Evolutionary conservation across 2,329 filamentous ascomycete species (phyloP), one percentile per base, ranked within the genome.

Genomic region (Rugonectria rugulosa): DNA sequence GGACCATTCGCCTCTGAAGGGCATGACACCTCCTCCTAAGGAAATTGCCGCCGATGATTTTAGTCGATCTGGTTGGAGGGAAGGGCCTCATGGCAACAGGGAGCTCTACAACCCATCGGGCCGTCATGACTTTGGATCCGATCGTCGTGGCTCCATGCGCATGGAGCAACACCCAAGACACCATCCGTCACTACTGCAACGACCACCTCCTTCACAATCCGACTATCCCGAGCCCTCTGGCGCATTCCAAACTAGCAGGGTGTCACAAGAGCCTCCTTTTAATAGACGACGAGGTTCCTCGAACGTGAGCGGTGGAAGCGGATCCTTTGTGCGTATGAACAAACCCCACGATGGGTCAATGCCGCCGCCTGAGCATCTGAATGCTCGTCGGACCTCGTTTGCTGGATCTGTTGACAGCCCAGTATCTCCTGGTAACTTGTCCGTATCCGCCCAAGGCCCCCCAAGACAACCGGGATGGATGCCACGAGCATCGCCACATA

Each of bases 41-140:
- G 93, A 98, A 70, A 96, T 97, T 60, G 91, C 92, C 6, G 90
- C 93, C 0, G 95, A 98, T 72, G 94, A 97, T 63, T 98, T 97
- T 69, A 96, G 89, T 71, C 85, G 95, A 59, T 86, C 88, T 47
- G 84, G 88, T 27, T 96, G 91, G 88, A 84, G 90, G 67, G 92
- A 97, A 59, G 84, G 87, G 5, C 80, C 79, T 1, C 80, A 83
- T 52, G 80, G 82, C 10, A 87, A 85, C 59, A 82, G 90, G 53
- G 93, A 98, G 72, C 79, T 98, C 0, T 98, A 88, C 77, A 97
- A 98, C 71, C 96, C 94, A n/a, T 97, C 92, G 49, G 94, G 94
- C 15, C 88, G 92, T 45, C 96, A 97, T 65, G 94, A 98, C 70
- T 92, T 93, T 14, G 94, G 93, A 4, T 79, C 84, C 47, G 92